A percentile compares a stretch with the other conserved stretches of the same genome.
Conservation (phyloP, 192 early-diverging fungal genomes). For the Funneliformis mosseae region DNA sequence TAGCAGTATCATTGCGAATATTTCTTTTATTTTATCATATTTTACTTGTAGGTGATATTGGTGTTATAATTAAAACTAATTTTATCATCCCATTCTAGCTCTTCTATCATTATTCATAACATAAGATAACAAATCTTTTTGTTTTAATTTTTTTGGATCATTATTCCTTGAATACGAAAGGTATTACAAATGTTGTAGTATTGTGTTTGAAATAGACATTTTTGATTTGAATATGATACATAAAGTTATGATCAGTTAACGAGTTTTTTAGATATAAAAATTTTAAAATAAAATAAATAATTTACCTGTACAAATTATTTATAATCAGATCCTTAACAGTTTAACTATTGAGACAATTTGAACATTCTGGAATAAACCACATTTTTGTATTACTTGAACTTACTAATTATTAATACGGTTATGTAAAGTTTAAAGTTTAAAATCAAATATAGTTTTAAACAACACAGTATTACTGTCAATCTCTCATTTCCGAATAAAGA, state of each 20-base stretch:
- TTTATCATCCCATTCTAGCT: conserved; percentile 55
- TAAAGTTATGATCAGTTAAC: conserved; percentile 38
- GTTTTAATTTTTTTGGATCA: conserved; percentile 50
- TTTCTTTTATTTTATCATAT: conserved; percentile 20
- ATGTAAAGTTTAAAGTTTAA: too few species aligned
- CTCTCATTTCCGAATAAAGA: too few species aligned
- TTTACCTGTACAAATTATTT: conserved; percentile 52
- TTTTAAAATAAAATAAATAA: background rate
- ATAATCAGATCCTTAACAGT: conserved; percentile 43
- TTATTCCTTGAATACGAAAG: conserved; percentile 55
- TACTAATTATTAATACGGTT: too few species aligned
- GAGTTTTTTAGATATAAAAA: background rate
- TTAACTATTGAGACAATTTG: too few species aligned
- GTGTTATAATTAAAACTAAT: conserved; percentile 52
- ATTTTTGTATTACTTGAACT: too few species aligned
- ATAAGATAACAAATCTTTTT: conserved; percentile 46
- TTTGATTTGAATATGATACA: conserved; percentile 48
- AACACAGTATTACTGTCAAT: too few species aligned
- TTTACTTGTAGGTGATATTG: conserved; percentile 36
- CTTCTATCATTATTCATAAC: conserved; percentile 54
- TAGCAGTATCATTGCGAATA: background rate
- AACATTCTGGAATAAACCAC: too few species aligned
- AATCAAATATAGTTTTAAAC: too few species aligned
- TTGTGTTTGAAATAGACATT: conserved; percentile 50
- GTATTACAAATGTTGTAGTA: conserved; percentile 49